Evolutionary conservation across 352 stramenopile genomes (phyloP), one percentile per base, ranked within the genome.

Genomic region (Globisporangium acanthophoron): DNA sequence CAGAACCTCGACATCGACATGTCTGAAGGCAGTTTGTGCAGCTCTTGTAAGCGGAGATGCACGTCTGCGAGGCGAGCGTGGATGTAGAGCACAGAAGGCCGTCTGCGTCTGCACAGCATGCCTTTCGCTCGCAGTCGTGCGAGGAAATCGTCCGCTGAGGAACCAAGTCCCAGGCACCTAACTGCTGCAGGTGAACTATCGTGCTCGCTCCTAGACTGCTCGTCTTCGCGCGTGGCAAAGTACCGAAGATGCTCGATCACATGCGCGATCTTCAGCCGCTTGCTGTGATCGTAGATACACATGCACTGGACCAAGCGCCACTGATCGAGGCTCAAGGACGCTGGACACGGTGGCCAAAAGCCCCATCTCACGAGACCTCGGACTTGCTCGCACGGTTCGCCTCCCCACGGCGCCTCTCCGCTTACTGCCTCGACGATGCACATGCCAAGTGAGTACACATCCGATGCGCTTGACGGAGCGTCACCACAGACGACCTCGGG

Each of bases 401-500:
- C 24, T 33, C 54, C 35, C 65, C 65, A 73, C 2, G 69, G 69
- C 15, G 29, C 44, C 12, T 69, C 59, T 31, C 66, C 52, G 8
- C 59, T 59, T 16, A 76, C 58, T 21, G 69, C 69, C 41, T 76
- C 66, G 18, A 66, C 40, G 39, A 76, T 60, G 50, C 66, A 77
- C 64, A 72, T 70, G 16, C 62, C 71, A 15, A 79, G 60, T 5
- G 68, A 57, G 35, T 76, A 74, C 2, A 74, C 50, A 18, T 73
- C 68, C 5, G 70, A 69, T 33, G 64, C 62, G 20, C 58, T 41
- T 7, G 67, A 67, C 40, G 57, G 27, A 15, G 29, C 12, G 24
- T 60, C 71, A 21, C 70, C 65, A 20, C 64, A 44, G 16, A 80
- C 51, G 18, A 64, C 43, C 43, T 80, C 69, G 3, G 63, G 69